These are phyloP conservation scores for Stephanodiscus minutulus DNA, from an alignment of 108 stramenopile species.

Conservation along the genomic window DNA sequence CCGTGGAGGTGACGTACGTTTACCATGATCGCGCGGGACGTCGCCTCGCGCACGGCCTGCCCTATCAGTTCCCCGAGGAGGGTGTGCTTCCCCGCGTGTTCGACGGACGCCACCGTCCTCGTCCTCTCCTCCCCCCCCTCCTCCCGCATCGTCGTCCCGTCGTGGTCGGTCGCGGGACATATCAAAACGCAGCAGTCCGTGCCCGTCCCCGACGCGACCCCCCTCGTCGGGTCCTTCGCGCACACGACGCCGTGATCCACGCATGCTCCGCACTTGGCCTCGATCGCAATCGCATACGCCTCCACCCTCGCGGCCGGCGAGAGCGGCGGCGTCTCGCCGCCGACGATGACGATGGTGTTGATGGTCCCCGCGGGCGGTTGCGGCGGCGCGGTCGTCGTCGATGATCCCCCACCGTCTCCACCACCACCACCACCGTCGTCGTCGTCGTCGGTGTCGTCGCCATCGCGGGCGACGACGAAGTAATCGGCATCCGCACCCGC, in stretches of 20 bases:
- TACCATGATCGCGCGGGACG: constrained; percentile 53
- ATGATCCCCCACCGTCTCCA: too few species aligned
- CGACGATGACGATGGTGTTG: constrained; percentile 51
- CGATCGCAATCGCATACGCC: constrained; percentile 57
- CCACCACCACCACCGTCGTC: too few species aligned
- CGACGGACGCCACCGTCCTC: not conserved
- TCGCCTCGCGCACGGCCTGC: constrained; percentile 64
- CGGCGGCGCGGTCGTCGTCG: not conserved
- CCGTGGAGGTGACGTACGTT: constrained; percentile 43
- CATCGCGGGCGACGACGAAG: constrained; percentile 21
- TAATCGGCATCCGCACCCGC: constrained; percentile 55
- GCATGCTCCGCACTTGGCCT: constrained; percentile 50
- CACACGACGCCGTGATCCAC: constrained; percentile 35
- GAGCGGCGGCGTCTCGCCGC: constrained; percentile 38
- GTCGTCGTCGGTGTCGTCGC: too few species aligned
- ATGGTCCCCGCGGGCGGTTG: constrained; percentile 41
- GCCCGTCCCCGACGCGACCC: constrained; percentile 52
- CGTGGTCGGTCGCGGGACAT: not conserved
- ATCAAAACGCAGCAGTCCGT: constrained; percentile 48
- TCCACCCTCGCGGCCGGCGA: constrained; percentile 41
- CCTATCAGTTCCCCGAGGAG: constrained; percentile 54
- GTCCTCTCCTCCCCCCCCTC: not conserved
- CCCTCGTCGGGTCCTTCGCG: constrained; percentile 29
- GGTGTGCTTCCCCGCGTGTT: constrained; percentile 54
- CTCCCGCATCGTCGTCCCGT: not conserved